A percentile compares a stretch with the other conserved stretches of the same genome.
These are phyloP conservation scores for Balansia obtecta DNA, from an alignment of 2,329 filamentous ascomycete species.

Conservation along the genomic window DNA sequence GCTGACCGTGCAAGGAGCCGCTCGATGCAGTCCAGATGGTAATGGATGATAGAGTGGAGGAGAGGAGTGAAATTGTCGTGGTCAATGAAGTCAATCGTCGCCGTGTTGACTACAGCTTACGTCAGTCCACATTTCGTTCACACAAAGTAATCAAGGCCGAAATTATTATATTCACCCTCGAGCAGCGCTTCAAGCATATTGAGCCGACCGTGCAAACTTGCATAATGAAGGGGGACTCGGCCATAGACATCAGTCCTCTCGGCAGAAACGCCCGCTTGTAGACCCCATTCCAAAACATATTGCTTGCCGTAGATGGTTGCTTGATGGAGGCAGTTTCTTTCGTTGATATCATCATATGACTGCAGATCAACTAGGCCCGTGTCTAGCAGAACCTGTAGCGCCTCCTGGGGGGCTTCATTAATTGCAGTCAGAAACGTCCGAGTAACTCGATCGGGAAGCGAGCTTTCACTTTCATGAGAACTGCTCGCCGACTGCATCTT, in stretches of 20 bases:
- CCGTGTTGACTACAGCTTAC: constrained; percentile 42
- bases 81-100: constrained; percentile 78
- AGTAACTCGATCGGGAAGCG: constrained; percentile 64
- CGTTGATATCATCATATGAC: constrained; percentile 94
- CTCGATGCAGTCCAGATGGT: constrained; percentile 68
- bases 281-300: constrained; percentile 62
- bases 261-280: constrained; percentile 65
- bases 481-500: constrained; percentile 49
- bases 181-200: constrained; percentile 71
- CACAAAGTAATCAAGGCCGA: neutral
- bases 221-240: constrained; percentile 85
- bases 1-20: constrained; percentile 65
- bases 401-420: constrained; percentile 67
- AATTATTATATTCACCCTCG: constrained; percentile 31
- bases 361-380: constrained; percentile 80
- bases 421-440: constrained; percentile 84
- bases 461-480: constrained; percentile 43
- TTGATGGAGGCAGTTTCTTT: constrained; percentile 91
- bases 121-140: neutral
- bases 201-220: constrained; percentile 83
- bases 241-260: constrained; percentile 85
- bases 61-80: constrained; percentile 96
- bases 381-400: constrained; percentile 63
- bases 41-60: constrained; percentile 88
- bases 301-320: constrained; percentile 86